A percentile compares a stretch with the other conserved stretches of the same genome.
Evolutionary conservation across 257 asterid genomes (phyloP).

Genomic region (Leptodermis oblonga): DNA sequence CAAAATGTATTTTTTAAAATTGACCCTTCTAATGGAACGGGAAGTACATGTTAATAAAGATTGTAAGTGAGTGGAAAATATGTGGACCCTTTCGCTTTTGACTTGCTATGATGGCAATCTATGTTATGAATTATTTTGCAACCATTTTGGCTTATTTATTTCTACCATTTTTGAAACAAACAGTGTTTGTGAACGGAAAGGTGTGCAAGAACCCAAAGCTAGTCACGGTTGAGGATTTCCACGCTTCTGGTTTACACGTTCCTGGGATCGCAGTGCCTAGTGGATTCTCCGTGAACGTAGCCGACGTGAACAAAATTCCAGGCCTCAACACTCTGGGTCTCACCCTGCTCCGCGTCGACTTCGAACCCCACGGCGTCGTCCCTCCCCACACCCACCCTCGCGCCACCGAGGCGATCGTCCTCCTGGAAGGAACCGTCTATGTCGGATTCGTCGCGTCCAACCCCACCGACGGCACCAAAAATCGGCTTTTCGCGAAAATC

Average conservation of each 20-base stretch:
- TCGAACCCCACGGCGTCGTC: constrained; percentile 23
- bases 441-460: constrained; percentile 32
- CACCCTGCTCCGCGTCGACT: constrained; percentile 22
- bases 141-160: neutral
- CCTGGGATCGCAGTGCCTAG: constrained; percentile 16
- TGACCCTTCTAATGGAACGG: too few relatives aligned
- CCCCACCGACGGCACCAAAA: constrained; percentile 17
- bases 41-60: too few relatives aligned
- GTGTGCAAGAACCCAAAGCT: constrained; percentile 17
- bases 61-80: too few relatives aligned
- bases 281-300: constrained; percentile 23
- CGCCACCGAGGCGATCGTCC: constrained; percentile 29
- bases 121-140: too few relatives aligned
- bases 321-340: constrained; percentile 37
- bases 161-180: neutral
- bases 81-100: too few relatives aligned
- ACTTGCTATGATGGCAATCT: too few relatives aligned
- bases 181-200: neutral
- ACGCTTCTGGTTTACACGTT: constrained; percentile 17
- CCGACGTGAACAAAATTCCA: constrained; percentile 20
- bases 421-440: constrained; percentile 23
- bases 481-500: constrained; percentile 28
- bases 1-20: too few relatives aligned
- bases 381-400: constrained; percentile 39
- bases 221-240: constrained; percentile 23